Conservation (phyloP, 192 early-diverging fungal genomes). For the Podila epicladia region DNA sequence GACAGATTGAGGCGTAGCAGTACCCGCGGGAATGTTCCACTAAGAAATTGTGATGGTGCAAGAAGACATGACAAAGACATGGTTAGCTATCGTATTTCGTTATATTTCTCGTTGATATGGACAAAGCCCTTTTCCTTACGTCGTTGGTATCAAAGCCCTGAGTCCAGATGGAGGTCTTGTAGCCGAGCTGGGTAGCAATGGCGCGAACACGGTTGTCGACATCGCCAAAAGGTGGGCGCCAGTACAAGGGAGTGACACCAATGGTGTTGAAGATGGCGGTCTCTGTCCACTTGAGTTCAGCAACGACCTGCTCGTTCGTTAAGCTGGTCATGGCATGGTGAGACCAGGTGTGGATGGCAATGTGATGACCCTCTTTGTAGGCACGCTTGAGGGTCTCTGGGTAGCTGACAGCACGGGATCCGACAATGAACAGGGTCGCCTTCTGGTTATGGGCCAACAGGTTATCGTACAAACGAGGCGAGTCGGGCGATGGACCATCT, state of each 20-base stretch:
- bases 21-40: conserved; percentile 45
- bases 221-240: conserved; percentile 61
- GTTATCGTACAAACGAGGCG: conserved; percentile 54
- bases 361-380: conserved; percentile 62
- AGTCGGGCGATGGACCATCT: conserved; percentile 62
- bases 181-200: conserved; percentile 59
- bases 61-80: neutral
- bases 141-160: conserved; percentile 63
- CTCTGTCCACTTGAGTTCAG: conserved; percentile 76
- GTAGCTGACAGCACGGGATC: conserved; percentile 54
- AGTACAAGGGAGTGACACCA: conserved; percentile 61
- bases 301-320: conserved; percentile 58
- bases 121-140: conserved; percentile 3
- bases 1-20: conserved; percentile 29
- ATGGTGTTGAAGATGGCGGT: conserved; percentile 61
- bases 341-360: conserved; percentile 65
- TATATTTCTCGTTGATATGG: neutral
- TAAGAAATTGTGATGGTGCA: neutral
- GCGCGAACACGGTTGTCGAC: conserved; percentile 62
- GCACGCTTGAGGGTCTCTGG: conserved; percentile 57
- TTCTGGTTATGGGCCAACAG: conserved; percentile 53
- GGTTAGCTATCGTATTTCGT: neutral
- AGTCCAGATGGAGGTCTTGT: conserved; percentile 64
- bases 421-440: conserved; percentile 66
- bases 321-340: conserved; percentile 63